A percentile compares a stretch with the other conserved stretches of the same genome.
These are phyloP conservation scores for Sungouiella thailandica DNA, from an alignment of 805 yeast species.

Conservation along the genomic window DNA sequence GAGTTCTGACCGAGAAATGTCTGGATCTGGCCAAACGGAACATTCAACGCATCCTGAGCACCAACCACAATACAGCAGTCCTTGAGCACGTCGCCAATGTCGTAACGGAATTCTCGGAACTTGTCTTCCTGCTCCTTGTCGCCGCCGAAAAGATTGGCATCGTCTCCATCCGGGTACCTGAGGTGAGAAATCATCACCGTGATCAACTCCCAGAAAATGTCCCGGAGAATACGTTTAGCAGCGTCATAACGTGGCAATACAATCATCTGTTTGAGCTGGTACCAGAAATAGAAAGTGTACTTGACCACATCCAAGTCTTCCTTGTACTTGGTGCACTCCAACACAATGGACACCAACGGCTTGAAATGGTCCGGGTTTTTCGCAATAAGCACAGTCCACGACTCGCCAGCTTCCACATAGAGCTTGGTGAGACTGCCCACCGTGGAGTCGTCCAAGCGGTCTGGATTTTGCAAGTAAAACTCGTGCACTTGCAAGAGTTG, in stretches of 20 bases:
- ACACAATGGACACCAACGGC: slow-evolving; percentile 67
- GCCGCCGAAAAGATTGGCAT: slow-evolving; percentile 47
- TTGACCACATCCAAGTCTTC: slow-evolving; percentile 85
- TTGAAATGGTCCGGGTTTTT: slow-evolving; percentile 63
- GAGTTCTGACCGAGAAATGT: slow-evolving; percentile 23
- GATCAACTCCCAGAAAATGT: slow-evolving; percentile 55
- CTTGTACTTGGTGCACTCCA: slow-evolving; percentile 66
- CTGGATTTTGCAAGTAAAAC: slow-evolving; percentile 22
- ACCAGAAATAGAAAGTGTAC: slow-evolving; percentile 93
- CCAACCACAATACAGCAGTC: slow-evolving; percentile 94
- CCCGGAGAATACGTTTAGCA: slow-evolving; percentile 46
- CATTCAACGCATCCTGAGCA: slow-evolving; percentile 57
- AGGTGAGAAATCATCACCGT: slow-evolving; percentile 62
- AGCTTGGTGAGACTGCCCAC: slow-evolving; percentile 69
- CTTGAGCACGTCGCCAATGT: slow-evolving; percentile 95
- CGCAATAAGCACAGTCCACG: slow-evolving; percentile 88
- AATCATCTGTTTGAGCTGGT: slow-evolving; percentile 67
- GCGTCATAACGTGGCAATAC: slow-evolving; percentile 52
- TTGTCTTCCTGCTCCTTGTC: slow-evolving; percentile 85
- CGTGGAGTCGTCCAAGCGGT: slow-evolving; percentile 54
- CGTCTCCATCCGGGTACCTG: slow-evolving; percentile 56
- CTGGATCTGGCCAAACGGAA: slow-evolving; percentile 64
- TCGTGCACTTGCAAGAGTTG: slow-evolving; percentile 62
- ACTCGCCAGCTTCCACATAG: slow-evolving; percentile 88
- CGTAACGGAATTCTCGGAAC: slow-evolving; percentile 90